Conservation (phyloP, 441 rosid genomes). For the Erodium chrysanthum region DNA sequence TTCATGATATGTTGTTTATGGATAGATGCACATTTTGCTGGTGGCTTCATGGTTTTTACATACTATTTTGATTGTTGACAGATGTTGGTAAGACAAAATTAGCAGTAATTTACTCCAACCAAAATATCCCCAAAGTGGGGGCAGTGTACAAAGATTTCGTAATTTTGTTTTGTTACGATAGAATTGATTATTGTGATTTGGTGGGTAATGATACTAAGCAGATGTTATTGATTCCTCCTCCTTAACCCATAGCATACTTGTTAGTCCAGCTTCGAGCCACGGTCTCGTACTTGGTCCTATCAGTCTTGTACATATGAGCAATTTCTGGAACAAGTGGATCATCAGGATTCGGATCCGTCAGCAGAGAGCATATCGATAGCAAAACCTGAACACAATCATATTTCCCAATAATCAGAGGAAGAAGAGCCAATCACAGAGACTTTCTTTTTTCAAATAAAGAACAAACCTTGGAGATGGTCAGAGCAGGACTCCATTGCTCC, state of each 20-base stretch:
- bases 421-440: not conserved
- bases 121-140: not conserved
- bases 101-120: not conserved
- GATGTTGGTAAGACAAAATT: not conserved
- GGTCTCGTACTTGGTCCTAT: constrained; percentile 25
- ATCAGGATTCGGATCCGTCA: constrained; percentile 33
- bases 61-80: no score
- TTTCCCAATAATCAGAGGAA: constrained; percentile 7
- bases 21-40: no score
- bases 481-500: constrained; percentile 41
- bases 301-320: constrained; percentile 32
- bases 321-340: constrained; percentile 36
- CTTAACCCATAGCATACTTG: constrained; percentile 36
- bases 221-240: no score
- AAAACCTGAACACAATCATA: constrained; percentile 27
- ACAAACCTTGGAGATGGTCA: constrained; percentile 31
- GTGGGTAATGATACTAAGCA: no score
- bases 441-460: not conserved
- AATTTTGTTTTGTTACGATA: not conserved
- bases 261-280: constrained; percentile 34
- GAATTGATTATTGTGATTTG: not conserved
- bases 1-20: no score
- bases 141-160: not conserved
- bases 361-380: constrained; percentile 14
- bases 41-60: no score